Evolutionary conservation across 352 stramenopile genomes (phyloP), one percentile per base, ranked within the genome.

Genomic region (Globisporangium ultimum): DNA sequence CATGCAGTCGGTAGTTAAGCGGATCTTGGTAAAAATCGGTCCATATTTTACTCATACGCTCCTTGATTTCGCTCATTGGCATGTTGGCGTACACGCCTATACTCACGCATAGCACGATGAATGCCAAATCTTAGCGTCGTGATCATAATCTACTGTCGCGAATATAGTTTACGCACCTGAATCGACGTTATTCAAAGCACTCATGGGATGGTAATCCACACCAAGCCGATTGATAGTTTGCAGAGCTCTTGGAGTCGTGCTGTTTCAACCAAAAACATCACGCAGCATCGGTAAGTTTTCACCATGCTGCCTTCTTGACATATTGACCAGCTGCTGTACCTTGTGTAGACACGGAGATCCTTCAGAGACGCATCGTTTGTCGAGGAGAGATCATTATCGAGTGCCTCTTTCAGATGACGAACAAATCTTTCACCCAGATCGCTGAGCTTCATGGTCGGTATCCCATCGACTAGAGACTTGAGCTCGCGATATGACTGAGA

Each of bases 1-100:
- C 72, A 38, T 81, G 70, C 15, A 79, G 56, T 21, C 72, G 72
- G 53, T 78, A 81, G 53, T 78, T 81, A 48, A 81, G 69, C 2
- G 72, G 72, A 15, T 81, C 72, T n/a, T 64, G 61, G 20, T 68
- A 77, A 52, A 78, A 81, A 34, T 78, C 67, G 32, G 56, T 61
- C 48, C 68, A 68, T 22, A 74, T 58, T 24, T 74, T 60, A 28
- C 56, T 66, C 66, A 80, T 66, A 9, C 59, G 66, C 18, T 71
- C 60, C 20, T 68, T 74, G 50, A 80, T 70, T 21, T 78, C 72
- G 17, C 52, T 57, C 36, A 72, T 55, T 11, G 72, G 57, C 64
- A 81, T 75, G 36, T 79, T 74, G 1, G 72, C 67, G 45, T 74
- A 81, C 21, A 74, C 57, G 8, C 70, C 72, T 78, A 47, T 13